These are phyloP conservation scores for Przewalskia tangutica DNA, from an alignment of 257 asterid species.

Conservation along the genomic window DNA sequence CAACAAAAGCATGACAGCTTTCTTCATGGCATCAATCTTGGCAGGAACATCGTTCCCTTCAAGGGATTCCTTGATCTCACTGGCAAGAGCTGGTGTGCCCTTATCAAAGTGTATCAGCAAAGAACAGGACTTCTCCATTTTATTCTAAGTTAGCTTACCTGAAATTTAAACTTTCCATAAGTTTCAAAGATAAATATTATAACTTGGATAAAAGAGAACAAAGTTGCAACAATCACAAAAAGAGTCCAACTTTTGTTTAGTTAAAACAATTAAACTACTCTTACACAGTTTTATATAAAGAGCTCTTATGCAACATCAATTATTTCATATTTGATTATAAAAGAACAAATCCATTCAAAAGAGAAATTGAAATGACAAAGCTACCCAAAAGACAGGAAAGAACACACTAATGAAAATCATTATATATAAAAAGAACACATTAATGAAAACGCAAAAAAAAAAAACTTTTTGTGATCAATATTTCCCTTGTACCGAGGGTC, in stretches of 20 bases:
- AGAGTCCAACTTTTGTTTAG: neutral
- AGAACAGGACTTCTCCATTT: constrained; percentile 86
- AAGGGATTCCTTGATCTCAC: constrained; percentile 92
- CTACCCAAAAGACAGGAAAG: neutral
- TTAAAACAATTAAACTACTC: neutral
- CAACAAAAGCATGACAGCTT: constrained; percentile 81
- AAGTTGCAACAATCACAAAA: neutral
- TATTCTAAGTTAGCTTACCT: constrained; percentile 17
- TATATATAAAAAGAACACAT: neutral
- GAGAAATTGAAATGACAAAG: neutral
- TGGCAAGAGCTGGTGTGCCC: constrained; percentile 80
- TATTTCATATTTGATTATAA: neutral
- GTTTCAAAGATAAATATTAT: neutral
- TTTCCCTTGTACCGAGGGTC: no score
- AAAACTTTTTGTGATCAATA: neutral
- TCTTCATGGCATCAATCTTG: constrained; percentile 79
- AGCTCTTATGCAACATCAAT: neutral
- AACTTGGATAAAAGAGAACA: neutral
- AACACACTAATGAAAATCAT: neutral
- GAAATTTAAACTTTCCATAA: neutral
- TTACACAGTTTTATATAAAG: neutral
- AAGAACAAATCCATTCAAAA: neutral
- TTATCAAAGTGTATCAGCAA: constrained; percentile 79
- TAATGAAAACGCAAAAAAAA: neutral
- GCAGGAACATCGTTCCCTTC: constrained; percentile 72